Evolutionary conservation across 768 basidiomycete species (phyloP), one percentile per base, ranked within the genome.

Genomic region (Boletus speciosus): DNA sequence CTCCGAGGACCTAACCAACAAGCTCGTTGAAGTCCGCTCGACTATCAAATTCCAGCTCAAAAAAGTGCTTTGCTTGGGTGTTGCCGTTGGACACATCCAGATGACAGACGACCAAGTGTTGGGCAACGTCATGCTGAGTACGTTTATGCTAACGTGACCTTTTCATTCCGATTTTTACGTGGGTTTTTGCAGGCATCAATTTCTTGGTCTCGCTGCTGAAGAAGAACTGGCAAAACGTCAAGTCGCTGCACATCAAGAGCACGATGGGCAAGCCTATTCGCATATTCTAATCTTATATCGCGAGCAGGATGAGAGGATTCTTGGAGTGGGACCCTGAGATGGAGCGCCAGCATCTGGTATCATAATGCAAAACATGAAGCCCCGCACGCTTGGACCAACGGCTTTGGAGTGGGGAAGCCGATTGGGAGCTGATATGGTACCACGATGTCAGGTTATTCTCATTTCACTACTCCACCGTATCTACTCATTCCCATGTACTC

Each of bases 21-120:
- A 98, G 80, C 79, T 97, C 71, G 84, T 76, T 61, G 97, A 99
- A 74, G 95, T 99, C 63, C 89, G 92, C 71, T 96, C 93, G 62
- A 98, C 96, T 62, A 98, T 99, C 85, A 99, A 98, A 80, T 98
- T 98, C 90, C 96, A 98, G 82, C 84, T 98, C 52, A 98, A 98
- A 85, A 94, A 94, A 80, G 97, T 98, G 56, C 82, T 99, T 54
- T 99, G 97, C 79, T 80, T 99, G 78, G 97, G 94, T 79, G 96
- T 98, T 61, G 97, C 97, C 66, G 90, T 99, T 60, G 97, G 95
- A 65, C 94, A 99, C 76, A 82, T 96, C 73, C 82, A 96, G 72
- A 98, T 99, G 95, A 88, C 80, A 55, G 94, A 98, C 62, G 97
- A 99, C 76, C 93, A 98, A 76, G 90, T 98, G 59, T 82, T 98